These are phyloP conservation scores for Termitomyces sp. DNA, from an alignment of 768 basidiomycete genomes.

Conservation along the genomic window DNA sequence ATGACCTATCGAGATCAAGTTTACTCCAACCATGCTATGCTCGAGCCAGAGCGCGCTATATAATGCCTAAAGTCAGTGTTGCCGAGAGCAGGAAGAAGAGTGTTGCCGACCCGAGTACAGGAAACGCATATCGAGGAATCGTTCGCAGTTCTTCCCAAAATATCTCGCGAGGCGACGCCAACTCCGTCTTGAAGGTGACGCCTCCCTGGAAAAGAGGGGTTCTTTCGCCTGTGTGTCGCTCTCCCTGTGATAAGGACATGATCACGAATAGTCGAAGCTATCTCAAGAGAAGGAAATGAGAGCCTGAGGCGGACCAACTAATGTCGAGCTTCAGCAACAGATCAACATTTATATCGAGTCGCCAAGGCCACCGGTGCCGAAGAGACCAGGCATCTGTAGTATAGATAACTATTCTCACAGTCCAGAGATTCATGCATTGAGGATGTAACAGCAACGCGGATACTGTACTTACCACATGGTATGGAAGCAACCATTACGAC, in stretches of 20 bases:
- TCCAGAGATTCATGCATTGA: not conserved
- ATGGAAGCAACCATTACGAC: not conserved
- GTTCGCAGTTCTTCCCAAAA: slow-evolving; percentile 10
- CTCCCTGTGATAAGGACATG: not conserved
- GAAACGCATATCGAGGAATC: slow-evolving; percentile 6
- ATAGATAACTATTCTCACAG: not conserved
- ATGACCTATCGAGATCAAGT: slow-evolving; percentile 67
- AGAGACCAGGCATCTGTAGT: not conserved
- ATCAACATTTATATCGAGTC: not conserved
- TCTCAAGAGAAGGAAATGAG: not conserved
- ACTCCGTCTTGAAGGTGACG: not conserved
- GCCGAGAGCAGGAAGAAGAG: too few species aligned
- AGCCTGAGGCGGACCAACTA: not conserved
- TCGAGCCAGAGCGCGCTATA: slow-evolving; percentile 40
- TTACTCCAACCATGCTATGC: slow-evolving; percentile 58
- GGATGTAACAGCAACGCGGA: not conserved
- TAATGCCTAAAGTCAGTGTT: not conserved
- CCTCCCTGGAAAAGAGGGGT: not conserved
- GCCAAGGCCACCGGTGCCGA: not conserved
- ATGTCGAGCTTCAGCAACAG: not conserved
- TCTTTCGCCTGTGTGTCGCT: not conserved
- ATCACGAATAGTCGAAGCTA: not conserved
- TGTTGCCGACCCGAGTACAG: slow-evolving; percentile 7
- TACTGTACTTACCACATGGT: not conserved
- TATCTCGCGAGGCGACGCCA: not conserved